phyloP scores from a whole-genome alignment of 2,329 filamentous ascomycete genomes.

The Diaporthe vaccinii region DNA sequence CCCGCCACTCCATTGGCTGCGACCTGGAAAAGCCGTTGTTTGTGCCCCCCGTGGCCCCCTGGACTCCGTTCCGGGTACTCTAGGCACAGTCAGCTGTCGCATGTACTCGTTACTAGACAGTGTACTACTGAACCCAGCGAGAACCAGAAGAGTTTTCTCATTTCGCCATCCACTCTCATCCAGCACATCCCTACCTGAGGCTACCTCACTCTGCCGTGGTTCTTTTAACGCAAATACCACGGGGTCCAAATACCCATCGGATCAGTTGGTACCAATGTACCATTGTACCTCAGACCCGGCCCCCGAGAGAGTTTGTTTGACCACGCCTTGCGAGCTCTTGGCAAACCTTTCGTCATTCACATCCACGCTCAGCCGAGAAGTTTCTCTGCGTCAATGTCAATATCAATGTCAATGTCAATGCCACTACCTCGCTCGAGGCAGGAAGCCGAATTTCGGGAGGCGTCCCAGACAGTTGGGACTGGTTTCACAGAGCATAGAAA shows the following conservation, averaged over 20 bases:
- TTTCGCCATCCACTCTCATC: not conserved
- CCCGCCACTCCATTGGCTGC: slow-evolving; percentile 9
- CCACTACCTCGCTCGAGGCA: not conserved
- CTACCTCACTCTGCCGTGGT: not conserved
- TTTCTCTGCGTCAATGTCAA: not conserved
- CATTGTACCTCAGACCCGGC: not conserved
- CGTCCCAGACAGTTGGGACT: not conserved
- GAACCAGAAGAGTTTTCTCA: slow-evolving; percentile 18
- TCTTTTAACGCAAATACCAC: slow-evolving; percentile 16
- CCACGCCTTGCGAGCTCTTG: slow-evolving; percentile 13
- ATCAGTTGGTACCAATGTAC: not conserved
- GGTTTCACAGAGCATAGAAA: not conserved
- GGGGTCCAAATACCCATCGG: not conserved
- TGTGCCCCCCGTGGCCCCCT: not conserved
- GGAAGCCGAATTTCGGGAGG: not conserved
- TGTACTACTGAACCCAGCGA: not conserved
- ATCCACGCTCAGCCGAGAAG: not conserved
- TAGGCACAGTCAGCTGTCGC: not conserved
- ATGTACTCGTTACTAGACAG: not conserved
- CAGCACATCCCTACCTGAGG: not conserved
- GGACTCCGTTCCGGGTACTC: not conserved
- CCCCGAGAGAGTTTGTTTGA: not conserved
- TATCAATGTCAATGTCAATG: not conserved
- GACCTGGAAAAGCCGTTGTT: slow-evolving; percentile 1
- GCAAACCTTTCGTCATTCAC: slow-evolving; percentile 14